A percentile compares a stretch with the other conserved stretches of the same genome.
These are phyloP conservation scores for Plasmopara viticola DNA, from an alignment of 352 stramenopile species.

Conservation along the genomic window DNA sequence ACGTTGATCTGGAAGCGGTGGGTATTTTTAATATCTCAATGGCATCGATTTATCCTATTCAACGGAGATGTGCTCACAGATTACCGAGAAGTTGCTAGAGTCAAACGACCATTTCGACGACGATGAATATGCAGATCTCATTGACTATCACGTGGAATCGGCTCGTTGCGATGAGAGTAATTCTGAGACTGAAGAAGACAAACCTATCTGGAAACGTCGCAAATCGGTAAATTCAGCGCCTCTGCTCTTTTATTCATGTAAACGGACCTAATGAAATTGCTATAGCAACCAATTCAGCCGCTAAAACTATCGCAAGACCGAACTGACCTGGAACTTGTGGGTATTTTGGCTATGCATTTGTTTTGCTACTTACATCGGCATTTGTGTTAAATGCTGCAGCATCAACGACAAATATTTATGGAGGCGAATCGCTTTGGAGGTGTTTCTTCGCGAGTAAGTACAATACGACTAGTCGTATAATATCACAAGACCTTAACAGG, in stretches of 20 bases:
- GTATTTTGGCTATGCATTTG: not conserved
- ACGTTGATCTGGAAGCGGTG: constrained; percentile 59
- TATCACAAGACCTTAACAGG: not conserved
- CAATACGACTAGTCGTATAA: not conserved
- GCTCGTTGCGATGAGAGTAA: constrained; percentile 32
- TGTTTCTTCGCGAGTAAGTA: constrained; percentile 37
- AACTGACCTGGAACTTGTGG: constrained; percentile 51
- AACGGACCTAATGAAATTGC: constrained; percentile 2
- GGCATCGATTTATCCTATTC: constrained; percentile 3
- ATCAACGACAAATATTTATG: constrained; percentile 60
- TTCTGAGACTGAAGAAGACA: constrained; percentile 11
- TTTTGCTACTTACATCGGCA: not conserved
- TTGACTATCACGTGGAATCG: constrained; percentile 65
- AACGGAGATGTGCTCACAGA: constrained; percentile 20
- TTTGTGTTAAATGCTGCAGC: constrained; percentile 14
- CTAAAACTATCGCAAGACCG: constrained; percentile 39
- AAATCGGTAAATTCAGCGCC: constrained; percentile 23
- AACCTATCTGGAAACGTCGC: constrained; percentile 43
- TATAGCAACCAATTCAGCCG: constrained; percentile 34
- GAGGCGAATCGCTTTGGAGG: constrained; percentile 47
- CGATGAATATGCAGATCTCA: constrained; percentile 59
- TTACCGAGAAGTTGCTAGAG: constrained; percentile 61
- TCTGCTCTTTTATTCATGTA: not conserved
- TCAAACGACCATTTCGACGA: constrained; percentile 45
- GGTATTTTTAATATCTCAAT: not conserved